Conservation (phyloP, 2,329 filamentous ascomycete species). For the Fusarium ramigenum region DNA sequence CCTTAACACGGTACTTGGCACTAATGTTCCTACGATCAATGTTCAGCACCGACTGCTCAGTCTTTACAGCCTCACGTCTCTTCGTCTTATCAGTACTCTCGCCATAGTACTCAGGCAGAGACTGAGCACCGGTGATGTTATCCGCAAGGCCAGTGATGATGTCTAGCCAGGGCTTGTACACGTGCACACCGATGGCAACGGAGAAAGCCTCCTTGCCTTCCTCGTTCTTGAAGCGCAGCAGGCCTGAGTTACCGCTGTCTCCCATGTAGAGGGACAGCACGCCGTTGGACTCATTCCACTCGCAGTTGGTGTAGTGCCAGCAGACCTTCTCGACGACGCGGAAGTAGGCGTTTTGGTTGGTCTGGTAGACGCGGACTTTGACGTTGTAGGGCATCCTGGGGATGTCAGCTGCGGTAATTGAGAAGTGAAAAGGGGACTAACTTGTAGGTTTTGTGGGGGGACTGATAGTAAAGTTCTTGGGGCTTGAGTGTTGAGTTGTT, state of each 20-base stretch:
- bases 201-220: conserved; percentile 34
- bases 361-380: conserved; percentile 37
- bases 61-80: conserved; percentile 19
- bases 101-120: conserved; percentile 35
- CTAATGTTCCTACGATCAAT: conserved; percentile 25
- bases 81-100: conserved; percentile 3
- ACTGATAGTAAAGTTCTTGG: background rate
- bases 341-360: conserved; percentile 34
- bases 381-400: conserved; percentile 32
- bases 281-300: conserved; percentile 23
- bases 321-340: conserved; percentile 27
- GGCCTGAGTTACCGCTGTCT: conserved; percentile 27
- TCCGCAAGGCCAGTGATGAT: conserved; percentile 25
- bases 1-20: conserved; percentile 19
- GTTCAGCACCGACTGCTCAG: conserved; percentile 29
- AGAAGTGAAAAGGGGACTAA: too few species aligned
- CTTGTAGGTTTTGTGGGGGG: too few species aligned
- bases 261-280: conserved; percentile 23
- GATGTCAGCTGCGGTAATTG: accelerated
- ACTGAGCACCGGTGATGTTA: conserved; percentile 27
- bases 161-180: conserved; percentile 38
- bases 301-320: conserved; percentile 34
- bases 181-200: conserved; percentile 26
- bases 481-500: background rate
- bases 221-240: conserved; percentile 37